Evolutionary conservation across 1,284 basidiomycete species (phyloP).

Genomic region (Rhodotorula sp.): DNA sequence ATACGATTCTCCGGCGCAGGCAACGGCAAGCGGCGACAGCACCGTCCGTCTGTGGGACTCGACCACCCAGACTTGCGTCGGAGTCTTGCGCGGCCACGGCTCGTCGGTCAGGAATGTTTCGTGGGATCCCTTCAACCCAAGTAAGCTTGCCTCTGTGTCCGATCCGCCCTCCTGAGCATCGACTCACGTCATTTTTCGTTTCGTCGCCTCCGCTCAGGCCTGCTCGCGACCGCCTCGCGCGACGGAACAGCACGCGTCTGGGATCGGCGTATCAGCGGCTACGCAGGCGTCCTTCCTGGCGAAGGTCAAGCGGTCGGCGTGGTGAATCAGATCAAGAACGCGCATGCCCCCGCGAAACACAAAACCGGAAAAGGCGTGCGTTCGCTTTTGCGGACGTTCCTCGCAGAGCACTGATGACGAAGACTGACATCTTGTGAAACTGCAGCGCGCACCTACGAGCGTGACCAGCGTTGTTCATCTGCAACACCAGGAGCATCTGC

Average conservation of each 20-base stretch:
- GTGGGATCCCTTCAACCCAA: slow-evolving; percentile 42
- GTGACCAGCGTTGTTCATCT: slow-evolving; percentile 43
- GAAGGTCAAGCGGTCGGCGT: slow-evolving; percentile 11
- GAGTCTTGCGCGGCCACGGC: slow-evolving; percentile 39
- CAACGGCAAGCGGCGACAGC: slow-evolving; percentile 45
- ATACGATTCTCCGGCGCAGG: slow-evolving; percentile 16
- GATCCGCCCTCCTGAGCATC: neutral
- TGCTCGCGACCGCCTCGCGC: slow-evolving; percentile 44
- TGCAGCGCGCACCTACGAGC: slow-evolving; percentile 34
- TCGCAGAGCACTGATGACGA: too few species aligned
- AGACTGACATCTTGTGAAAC: neutral
- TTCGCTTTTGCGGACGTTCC: neutral
- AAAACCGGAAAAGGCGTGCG: slow-evolving; percentile 28
- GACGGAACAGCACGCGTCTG: slow-evolving; percentile 45
- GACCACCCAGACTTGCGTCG: slow-evolving; percentile 28
- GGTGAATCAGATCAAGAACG: slow-evolving; percentile 42
- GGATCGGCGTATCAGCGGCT: slow-evolving; percentile 40
- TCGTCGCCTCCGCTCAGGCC: slow-evolving; percentile 17
- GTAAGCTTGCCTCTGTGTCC: slow-evolving; percentile 11
- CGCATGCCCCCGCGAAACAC: slow-evolving; percentile 32
- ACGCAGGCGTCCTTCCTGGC: slow-evolving; percentile 14
- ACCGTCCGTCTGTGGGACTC: slow-evolving; percentile 39
- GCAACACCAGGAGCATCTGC: slow-evolving; percentile 39
- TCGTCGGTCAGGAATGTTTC: slow-evolving; percentile 43
- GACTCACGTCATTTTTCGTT: neutral